Evolutionary conservation across 2,329 filamentous ascomycete genomes (phyloP).

Genomic region (Lasiodiplodia sp.): DNA sequence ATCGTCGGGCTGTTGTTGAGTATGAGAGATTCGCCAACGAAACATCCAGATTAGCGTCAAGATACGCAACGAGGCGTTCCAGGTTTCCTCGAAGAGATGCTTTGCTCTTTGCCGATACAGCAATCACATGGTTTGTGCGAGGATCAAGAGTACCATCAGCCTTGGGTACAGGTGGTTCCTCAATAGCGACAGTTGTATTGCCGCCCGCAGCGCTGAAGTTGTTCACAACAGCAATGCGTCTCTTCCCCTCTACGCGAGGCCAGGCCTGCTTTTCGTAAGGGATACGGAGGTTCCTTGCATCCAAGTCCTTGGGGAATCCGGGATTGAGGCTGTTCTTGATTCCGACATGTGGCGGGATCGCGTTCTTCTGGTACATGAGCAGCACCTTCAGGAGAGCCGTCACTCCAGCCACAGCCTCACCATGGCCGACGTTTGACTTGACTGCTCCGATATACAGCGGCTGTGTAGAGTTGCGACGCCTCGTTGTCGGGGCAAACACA

Average conservation of each 20-base stretch:
- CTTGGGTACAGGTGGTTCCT: constrained; percentile 29
- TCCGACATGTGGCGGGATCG: constrained; percentile 67
- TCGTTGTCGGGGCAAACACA: constrained; percentile 36
- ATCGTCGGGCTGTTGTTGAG: constrained; percentile 38
- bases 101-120: constrained; percentile 34
- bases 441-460: constrained; percentile 36
- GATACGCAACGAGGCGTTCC: constrained; percentile 29
- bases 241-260: constrained; percentile 32
- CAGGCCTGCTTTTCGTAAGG: constrained; percentile 59
- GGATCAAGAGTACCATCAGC: constrained; percentile 28
- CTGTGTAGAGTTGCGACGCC: constrained; percentile 34
- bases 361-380: constrained; percentile 43
- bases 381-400: constrained; percentile 45
- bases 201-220: constrained; percentile 69
- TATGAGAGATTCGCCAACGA: constrained; percentile 35
- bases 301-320: constrained; percentile 64
- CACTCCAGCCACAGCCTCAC: constrained; percentile 44
- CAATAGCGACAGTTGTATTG: constrained; percentile 54
- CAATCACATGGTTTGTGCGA: constrained; percentile 32
- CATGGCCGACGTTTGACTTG: constrained; percentile 47
- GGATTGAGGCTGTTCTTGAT: constrained; percentile 71
- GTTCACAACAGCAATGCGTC: constrained; percentile 40
- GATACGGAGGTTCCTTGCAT: constrained; percentile 66
- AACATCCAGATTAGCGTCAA: constrained; percentile 31
- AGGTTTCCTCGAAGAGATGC: constrained; percentile 33